Evolutionary conservation across 75 land plant genomes (phyloP).

Genomic region (Chamaecyparis obtusa): DNA sequence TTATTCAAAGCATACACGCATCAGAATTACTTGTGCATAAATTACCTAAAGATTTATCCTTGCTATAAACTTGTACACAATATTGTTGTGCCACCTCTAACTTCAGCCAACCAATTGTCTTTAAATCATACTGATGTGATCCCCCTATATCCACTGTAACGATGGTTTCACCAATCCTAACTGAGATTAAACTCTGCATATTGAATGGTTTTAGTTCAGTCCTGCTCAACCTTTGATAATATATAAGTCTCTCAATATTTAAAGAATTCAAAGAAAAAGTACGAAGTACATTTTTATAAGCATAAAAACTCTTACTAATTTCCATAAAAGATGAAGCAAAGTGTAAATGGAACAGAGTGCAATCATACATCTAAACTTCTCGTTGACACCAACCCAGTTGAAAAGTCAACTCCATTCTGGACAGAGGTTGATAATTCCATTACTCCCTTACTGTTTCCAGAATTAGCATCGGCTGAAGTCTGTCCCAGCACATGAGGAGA

Average conservation of each 20-base stretch:
- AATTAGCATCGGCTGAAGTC: neutral
- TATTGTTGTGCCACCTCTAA: conserved; percentile 57
- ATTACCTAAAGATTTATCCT: conserved; percentile 63
- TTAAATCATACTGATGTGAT: conserved; percentile 13
- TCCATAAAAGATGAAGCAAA: neutral
- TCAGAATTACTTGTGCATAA: neutral
- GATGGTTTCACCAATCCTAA: conserved; percentile 51
- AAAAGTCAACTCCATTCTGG: neutral
- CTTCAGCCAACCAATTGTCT: conserved; percentile 50
- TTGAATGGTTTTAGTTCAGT: neutral
- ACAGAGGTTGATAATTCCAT: neutral
- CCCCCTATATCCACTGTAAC: conserved; percentile 37
- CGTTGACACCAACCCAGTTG: neutral
- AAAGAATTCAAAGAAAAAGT: neutral
- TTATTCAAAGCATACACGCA: neutral
- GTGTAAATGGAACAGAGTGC: neutral
- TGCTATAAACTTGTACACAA: conserved; percentile 35
- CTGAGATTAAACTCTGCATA: conserved; percentile 28
- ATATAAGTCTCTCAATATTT: neutral
- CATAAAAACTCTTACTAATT: neutral
- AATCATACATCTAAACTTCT: neutral
- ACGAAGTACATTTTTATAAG: neutral
- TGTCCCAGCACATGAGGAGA: neutral
- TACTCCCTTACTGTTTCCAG: neutral
- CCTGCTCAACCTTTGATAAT: neutral